A percentile compares a stretch with the other conserved stretches of the same genome.
Evolutionary conservation across 306 rosid species (phyloP).

Genomic region (Ziziphus jujuba): DNA sequence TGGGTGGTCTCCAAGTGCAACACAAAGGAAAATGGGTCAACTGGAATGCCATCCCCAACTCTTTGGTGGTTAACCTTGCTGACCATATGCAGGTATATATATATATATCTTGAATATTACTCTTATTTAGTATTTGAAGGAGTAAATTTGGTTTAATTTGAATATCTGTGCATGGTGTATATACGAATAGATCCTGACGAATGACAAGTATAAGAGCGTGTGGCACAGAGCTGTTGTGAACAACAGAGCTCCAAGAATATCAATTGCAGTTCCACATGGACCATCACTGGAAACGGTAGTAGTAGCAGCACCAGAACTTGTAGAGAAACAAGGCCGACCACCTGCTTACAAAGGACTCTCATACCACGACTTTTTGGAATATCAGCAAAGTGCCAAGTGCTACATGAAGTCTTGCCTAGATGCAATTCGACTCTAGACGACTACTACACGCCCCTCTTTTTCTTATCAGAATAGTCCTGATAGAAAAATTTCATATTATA

Average conservation of each 20-base stretch:
- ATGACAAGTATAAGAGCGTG: constrained; percentile 54
- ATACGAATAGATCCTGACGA: constrained; percentile 36
- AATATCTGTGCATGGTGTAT: neutral
- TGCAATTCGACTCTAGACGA: constrained; percentile 28
- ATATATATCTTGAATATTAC: neutral
- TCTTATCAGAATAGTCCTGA: no score
- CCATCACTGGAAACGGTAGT: constrained; percentile 50
- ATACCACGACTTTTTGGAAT: constrained; percentile 37
- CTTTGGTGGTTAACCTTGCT: constrained; percentile 26
- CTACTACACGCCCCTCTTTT: no score
- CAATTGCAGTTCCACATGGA: constrained; percentile 41
- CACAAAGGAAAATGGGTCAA: no score
- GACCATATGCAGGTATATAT: constrained; percentile 28
- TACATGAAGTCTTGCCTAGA: constrained; percentile 37
- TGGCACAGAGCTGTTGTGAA: constrained; percentile 46
- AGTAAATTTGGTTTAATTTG: neutral
- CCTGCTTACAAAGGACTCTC: constrained; percentile 41
- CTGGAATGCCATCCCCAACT: no score
- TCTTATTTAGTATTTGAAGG: neutral
- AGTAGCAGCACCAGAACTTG: constrained; percentile 40
- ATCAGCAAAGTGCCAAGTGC: constrained; percentile 31
- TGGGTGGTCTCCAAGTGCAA: constrained; percentile 29
- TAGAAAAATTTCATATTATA: no score
- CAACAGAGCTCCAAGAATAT: constrained; percentile 48
- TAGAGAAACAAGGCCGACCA: constrained; percentile 29